Evolutionary conservation across 2,329 filamentous ascomycete genomes (phyloP).

Genomic region (Ustilaginoidea virens): DNA sequence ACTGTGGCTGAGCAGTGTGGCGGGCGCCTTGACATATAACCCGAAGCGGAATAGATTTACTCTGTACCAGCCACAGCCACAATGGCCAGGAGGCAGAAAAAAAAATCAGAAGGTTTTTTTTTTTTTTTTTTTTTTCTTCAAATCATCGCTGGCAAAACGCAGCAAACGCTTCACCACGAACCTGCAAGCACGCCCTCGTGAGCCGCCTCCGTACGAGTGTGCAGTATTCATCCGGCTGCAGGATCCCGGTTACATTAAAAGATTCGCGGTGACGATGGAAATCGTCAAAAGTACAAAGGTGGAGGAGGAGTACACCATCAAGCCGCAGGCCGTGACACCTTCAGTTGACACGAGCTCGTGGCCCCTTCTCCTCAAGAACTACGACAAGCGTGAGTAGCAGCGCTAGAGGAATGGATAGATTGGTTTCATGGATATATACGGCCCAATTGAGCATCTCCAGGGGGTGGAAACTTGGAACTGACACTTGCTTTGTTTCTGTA

Average conservation of each 20-base stretch:
- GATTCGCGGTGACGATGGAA: conserved; percentile 30
- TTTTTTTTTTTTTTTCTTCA: too few relatives aligned
- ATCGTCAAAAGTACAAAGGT: conserved; percentile 21
- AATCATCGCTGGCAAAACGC: conserved; percentile 6
- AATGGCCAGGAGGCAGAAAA: conserved; percentile 6
- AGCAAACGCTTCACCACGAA: conserved; percentile 6
- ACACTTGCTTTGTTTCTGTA: conserved; percentile 17
- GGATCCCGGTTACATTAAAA: conserved; percentile 6
- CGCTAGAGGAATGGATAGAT: not conserved
- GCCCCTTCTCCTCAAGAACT: conserved; percentile 93
- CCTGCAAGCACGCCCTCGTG: conserved; percentile 9
- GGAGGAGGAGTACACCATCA: conserved; percentile 72
- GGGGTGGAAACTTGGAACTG: too few relatives aligned
- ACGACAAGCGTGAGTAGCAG: conserved; percentile 61
- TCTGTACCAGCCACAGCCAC: conserved; percentile 6
- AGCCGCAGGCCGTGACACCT: conserved; percentile 72
- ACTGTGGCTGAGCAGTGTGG: too few relatives aligned
- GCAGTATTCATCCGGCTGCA: conserved; percentile 5
- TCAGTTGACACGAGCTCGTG: conserved; percentile 74
- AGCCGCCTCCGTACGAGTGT: conserved; percentile 8
- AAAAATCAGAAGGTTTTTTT: conserved; percentile 10
- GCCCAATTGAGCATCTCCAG: not conserved
- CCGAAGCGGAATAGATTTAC: too few relatives aligned
- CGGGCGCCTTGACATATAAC: too few relatives aligned
- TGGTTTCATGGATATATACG: not conserved